Conservation (phyloP, 257 asterid species). For the Lantana camara region DNA sequence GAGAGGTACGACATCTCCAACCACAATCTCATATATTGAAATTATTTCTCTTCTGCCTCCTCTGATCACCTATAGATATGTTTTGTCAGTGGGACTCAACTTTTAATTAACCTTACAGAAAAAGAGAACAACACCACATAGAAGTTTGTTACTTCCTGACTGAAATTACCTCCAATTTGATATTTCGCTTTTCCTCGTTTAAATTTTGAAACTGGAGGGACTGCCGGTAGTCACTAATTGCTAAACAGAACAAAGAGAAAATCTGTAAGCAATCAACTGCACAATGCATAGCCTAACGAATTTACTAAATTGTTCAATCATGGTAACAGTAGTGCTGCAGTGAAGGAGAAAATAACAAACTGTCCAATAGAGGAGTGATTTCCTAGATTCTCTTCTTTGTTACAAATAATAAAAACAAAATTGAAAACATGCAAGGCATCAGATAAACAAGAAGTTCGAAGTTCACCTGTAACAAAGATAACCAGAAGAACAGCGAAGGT, state of each 20-base stretch:
- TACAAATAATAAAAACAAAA: not conserved
- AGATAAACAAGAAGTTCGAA: constrained; percentile 11
- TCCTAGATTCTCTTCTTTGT: not conserved
- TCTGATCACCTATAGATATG: constrained; percentile 66
- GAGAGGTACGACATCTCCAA: constrained; percentile 90
- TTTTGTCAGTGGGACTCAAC: constrained; percentile 17
- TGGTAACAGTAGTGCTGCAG: constrained; percentile 12
- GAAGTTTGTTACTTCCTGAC: constrained; percentile 11
- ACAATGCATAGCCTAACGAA: constrained; percentile 10
- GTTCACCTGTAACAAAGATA: constrained; percentile 80
- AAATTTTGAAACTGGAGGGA: constrained; percentile 92
- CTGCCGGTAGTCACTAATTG: constrained; percentile 91
- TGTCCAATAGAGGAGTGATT: not conserved
- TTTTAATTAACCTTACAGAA: constrained; percentile 5
- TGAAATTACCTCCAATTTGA: constrained; percentile 76
- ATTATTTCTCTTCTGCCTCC: constrained; percentile 84
- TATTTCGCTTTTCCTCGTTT: constrained; percentile 90
- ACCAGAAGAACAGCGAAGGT: constrained; percentile 93
- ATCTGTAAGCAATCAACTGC: not conserved
- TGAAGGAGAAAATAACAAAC: constrained; percentile 12
- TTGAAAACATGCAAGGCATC: constrained; percentile 1
- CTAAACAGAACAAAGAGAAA: constrained; percentile 37
- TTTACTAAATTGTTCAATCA: not conserved
- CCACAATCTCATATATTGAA: constrained; percentile 90
- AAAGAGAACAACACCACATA: constrained; percentile 5